Conservation (phyloP, 345 rosid genomes). For the Eucalyptus cloeziana region DNA sequence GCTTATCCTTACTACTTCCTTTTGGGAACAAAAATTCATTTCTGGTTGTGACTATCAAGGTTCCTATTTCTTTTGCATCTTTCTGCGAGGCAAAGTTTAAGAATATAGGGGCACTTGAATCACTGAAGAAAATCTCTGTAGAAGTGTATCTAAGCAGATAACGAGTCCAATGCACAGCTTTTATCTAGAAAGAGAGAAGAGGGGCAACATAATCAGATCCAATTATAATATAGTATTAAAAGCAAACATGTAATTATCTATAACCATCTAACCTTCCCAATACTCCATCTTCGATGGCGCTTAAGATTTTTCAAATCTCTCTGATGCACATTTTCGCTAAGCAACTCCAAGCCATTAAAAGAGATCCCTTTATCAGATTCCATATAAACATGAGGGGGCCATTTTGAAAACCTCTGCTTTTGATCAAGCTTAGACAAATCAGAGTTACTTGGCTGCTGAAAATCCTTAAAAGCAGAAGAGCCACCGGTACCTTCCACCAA, state of each 20-base stretch:
- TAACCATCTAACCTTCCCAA: conserved; percentile 49
- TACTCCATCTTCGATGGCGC: conserved; percentile 88
- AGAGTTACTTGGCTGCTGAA: conserved; percentile 28
- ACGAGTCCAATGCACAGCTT: conserved; percentile 86
- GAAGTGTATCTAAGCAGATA: conserved; percentile 94
- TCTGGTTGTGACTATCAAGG: conserved; percentile 69
- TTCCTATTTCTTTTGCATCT: conserved; percentile 88
- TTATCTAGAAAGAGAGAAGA: conserved; percentile 37
- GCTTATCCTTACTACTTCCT: conserved; percentile 77
- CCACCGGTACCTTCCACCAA: conserved; percentile 93
- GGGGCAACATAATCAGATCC: background rate
- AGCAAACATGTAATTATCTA: background rate
- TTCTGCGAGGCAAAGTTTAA: conserved; percentile 66
- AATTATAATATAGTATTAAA: background rate
- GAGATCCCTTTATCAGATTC: conserved; percentile 31
- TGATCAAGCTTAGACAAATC: conserved; percentile 48
- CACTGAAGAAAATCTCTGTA: conserved; percentile 69
- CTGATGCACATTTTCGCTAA: conserved; percentile 24
- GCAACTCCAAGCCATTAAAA: conserved; percentile 22
- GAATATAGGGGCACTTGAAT: conserved; percentile 67
- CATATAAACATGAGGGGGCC: conserved; percentile 29
- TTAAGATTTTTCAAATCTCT: conserved; percentile 51
- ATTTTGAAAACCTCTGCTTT: conserved; percentile 45
- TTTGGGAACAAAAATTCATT: conserved; percentile 78
- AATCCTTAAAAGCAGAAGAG: conserved; percentile 70